Percentiles rank a stretch among this genome's conserved stretches.
Evolutionary conservation across 768 basidiomycete species (phyloP).

Genomic region (Calocybe gangraenosa): DNA sequence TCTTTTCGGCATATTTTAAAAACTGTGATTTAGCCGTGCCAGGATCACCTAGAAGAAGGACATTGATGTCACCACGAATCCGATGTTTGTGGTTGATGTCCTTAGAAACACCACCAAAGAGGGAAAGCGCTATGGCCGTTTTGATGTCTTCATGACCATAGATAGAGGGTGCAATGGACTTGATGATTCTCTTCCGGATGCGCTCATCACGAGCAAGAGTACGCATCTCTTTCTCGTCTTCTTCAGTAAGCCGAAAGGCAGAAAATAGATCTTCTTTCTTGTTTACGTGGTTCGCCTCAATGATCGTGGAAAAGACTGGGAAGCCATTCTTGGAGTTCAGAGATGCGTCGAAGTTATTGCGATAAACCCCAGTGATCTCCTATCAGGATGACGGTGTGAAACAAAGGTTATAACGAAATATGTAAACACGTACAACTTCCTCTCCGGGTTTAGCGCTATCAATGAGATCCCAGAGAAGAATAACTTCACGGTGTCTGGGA

Average conservation of each 20-base stretch:
- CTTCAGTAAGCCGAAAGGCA: slow-evolving; percentile 95
- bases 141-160: slow-evolving; percentile 99
- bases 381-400: slow-evolving; percentile 29
- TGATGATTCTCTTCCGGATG: slow-evolving; percentile 95
- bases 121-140: slow-evolving; percentile 90
- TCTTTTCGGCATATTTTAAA: slow-evolving; percentile 98
- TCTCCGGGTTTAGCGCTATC: slow-evolving; percentile 98
- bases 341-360: slow-evolving; percentile 98
- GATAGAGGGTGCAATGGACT: slow-evolving; percentile 98
- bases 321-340: slow-evolving; percentile 99
- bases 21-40: slow-evolving; percentile 99
- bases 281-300: slow-evolving; percentile 98
- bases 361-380: slow-evolving; percentile 98
- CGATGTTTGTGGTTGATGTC: slow-evolving; percentile 96
- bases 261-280: slow-evolving; percentile 99
- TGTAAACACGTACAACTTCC: slow-evolving; percentile 69
- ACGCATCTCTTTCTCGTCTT: slow-evolving; percentile 92
- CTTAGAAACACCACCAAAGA: slow-evolving; percentile 92
- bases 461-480: slow-evolving; percentile 96
- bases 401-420: neutral
- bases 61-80: slow-evolving; percentile 97
- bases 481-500: slow-evolving; percentile 94
- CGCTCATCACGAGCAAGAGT: slow-evolving; percentile 85
- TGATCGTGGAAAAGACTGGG: slow-evolving; percentile 97
- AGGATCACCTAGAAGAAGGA: slow-evolving; percentile 94